Evolutionary conservation across 1,284 basidiomycete genomes (phyloP).

Genomic region (Cystobasidiaceae sp.): DNA sequence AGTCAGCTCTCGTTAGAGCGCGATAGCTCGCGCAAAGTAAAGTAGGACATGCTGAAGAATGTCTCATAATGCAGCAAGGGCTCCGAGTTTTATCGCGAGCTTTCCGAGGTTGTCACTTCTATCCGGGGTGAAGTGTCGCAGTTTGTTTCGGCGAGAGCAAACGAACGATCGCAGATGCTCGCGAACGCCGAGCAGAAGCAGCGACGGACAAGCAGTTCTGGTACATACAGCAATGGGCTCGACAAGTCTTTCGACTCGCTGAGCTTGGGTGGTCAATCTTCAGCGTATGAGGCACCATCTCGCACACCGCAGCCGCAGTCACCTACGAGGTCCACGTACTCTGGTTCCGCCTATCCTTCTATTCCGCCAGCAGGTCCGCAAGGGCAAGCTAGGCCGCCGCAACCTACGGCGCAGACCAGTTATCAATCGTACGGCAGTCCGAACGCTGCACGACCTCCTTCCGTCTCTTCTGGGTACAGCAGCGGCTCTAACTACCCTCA

Average conservation of each 20-base stretch:
- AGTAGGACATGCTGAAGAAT: not conserved
- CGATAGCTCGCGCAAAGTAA: no score
- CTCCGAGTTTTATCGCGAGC: slow-evolving; percentile 76
- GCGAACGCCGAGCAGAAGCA: slow-evolving; percentile 67
- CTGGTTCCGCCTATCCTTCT: slow-evolving; percentile 6
- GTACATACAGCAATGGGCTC: slow-evolving; percentile 34
- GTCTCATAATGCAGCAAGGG: slow-evolving; percentile 60
- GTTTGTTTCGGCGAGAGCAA: slow-evolving; percentile 62
- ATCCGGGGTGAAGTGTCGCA: slow-evolving; percentile 60
- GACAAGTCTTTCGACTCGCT: slow-evolving; percentile 35
- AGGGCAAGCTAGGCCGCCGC: no score
- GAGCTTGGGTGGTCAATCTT: slow-evolving; percentile 22
- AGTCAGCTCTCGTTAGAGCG: slow-evolving; percentile 50
- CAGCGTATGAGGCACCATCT: slow-evolving; percentile 30
- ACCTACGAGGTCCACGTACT: slow-evolving; percentile 27
- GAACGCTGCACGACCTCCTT: slow-evolving; percentile 36
- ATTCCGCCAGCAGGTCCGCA: not conserved
- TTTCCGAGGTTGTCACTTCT: slow-evolving; percentile 61
- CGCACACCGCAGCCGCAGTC: slow-evolving; percentile 35
- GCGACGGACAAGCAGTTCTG: slow-evolving; percentile 53
- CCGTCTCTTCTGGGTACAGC: slow-evolving; percentile 27
- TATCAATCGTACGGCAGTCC: slow-evolving; percentile 35
- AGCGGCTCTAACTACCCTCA: slow-evolving; percentile 25
- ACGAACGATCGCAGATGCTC: slow-evolving; percentile 65
- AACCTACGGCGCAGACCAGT: slow-evolving; percentile 1